phyloP scores from a whole-genome alignment of 2,329 filamentous ascomycete species.

The Botrytis fabae region DNA sequence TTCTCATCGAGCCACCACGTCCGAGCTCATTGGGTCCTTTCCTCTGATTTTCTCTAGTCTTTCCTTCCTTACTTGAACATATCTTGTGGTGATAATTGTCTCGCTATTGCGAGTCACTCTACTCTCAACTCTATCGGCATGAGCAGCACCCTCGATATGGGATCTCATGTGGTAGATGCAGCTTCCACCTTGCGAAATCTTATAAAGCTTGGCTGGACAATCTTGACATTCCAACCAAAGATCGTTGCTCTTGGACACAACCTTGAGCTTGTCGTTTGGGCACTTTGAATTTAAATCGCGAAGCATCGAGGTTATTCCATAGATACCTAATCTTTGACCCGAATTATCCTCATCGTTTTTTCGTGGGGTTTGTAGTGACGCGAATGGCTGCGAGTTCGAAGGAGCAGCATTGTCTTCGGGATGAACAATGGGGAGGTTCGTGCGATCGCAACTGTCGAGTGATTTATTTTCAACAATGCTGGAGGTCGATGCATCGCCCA shows the following conservation, averaged over 20 bases:
- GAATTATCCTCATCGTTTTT: too few species aligned
- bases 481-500: too few species aligned
- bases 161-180: neutral
- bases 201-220: neutral
- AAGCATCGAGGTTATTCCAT: neutral
- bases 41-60: neutral
- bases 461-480: too few species aligned
- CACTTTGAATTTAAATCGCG: neutral
- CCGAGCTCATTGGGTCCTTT: neutral
- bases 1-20: neutral
- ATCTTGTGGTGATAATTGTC: neutral
- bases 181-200: neutral
- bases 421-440: too few species aligned
- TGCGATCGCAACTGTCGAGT: too few species aligned
- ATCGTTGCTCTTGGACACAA: neutral
- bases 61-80: neutral
- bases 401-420: too few species aligned
- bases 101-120: neutral
- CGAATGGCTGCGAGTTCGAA: neutral
- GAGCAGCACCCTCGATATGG: neutral
- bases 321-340: too few species aligned
- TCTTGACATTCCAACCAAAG: neutral
- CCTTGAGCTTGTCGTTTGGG: neutral
- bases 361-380: neutral
- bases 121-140: neutral